These are phyloP conservation scores for Ophiognomonia clavigignenti-juglandacearum DNA, from an alignment of 2,329 filamentous ascomycete genomes.

Conservation along the genomic window DNA sequence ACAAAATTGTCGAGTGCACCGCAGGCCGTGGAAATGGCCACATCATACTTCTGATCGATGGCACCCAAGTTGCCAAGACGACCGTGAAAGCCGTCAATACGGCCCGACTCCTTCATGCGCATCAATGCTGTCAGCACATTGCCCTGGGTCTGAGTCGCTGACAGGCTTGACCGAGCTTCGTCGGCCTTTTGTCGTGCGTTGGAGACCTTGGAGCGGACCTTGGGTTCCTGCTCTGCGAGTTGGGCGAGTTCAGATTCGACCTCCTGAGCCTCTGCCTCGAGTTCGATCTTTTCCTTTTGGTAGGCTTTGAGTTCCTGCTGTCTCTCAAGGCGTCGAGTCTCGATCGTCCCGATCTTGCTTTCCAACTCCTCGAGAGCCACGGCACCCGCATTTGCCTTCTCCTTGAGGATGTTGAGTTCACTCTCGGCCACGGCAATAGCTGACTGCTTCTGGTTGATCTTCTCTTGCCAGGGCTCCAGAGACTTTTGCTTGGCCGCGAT, in stretches of 20 bases:
- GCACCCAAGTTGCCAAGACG: slow-evolving; percentile 89
- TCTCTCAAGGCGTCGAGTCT: slow-evolving; percentile 68
- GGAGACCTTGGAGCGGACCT: slow-evolving; percentile 78
- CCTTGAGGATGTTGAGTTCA: slow-evolving; percentile 84
- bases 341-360: slow-evolving; percentile 68
- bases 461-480: slow-evolving; percentile 93
- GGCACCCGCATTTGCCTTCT: slow-evolving; percentile 83
- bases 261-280: slow-evolving; percentile 71
- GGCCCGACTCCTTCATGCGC: slow-evolving; percentile 91
- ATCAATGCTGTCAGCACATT: slow-evolving; percentile 89
- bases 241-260: slow-evolving; percentile 69
- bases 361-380: slow-evolving; percentile 80
- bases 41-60: slow-evolving; percentile 90
- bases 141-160: slow-evolving; percentile 85
- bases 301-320: slow-evolving; percentile 69
- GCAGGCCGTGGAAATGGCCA: slow-evolving; percentile 97
- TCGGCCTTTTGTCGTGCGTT: slow-evolving; percentile 91
- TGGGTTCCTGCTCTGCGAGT: slow-evolving; percentile 72
- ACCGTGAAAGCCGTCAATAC: slow-evolving; percentile 95
- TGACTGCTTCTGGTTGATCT: slow-evolving; percentile 94
- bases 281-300: slow-evolving; percentile 63
- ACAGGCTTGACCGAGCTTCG: slow-evolving; percentile 85
- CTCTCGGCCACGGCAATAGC: slow-evolving; percentile 91
- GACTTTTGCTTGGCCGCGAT: slow-evolving; percentile 91
- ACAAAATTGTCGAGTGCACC: slow-evolving; percentile 91